Evolutionary conservation across 2,329 filamentous ascomycete genomes (phyloP).

Genomic region (Neofusicoccum cordaticola): DNA sequence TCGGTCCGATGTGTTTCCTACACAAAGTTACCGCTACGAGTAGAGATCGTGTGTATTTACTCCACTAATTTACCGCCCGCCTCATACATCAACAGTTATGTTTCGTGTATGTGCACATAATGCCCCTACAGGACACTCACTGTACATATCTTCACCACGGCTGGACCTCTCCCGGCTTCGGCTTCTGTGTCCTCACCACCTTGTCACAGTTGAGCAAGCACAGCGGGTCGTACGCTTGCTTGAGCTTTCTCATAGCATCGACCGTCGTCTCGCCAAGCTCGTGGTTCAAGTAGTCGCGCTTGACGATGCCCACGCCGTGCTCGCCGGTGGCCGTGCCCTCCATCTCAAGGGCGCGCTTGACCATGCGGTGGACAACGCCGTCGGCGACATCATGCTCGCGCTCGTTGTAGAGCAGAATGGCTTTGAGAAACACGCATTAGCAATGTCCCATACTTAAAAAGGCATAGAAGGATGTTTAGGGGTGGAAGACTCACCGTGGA

Average conservation of each 20-base stretch:
- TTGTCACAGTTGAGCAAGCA: constrained; percentile 65
- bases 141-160: constrained; percentile 30
- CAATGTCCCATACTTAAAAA: too few species aligned
- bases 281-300: constrained; percentile 77
- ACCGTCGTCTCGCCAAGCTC: constrained; percentile 73
- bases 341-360: constrained; percentile 78
- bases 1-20: not conserved
- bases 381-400: constrained; percentile 65
- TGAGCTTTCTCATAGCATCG: constrained; percentile 81
- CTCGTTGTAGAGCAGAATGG: constrained; percentile 64
- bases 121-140: not conserved
- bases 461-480: constrained; percentile 22
- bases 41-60: not conserved
- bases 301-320: constrained; percentile 79
- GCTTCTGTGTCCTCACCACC: constrained; percentile 50
- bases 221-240: constrained; percentile 75
- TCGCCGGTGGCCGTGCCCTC: constrained; percentile 85
- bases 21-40: not conserved
- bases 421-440: constrained; percentile 29
- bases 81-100: not conserved
- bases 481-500: constrained; percentile 55
- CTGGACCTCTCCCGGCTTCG: constrained; percentile 44
- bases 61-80: too few species aligned
- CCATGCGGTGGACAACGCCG: constrained; percentile 75
- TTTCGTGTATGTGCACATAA: not conserved